Percentiles rank a stretch among this genome's conserved stretches.
These are phyloP conservation scores for Taphrina betulina DNA, from an alignment of 1,139 yeast species.

Conservation along the genomic window DNA sequence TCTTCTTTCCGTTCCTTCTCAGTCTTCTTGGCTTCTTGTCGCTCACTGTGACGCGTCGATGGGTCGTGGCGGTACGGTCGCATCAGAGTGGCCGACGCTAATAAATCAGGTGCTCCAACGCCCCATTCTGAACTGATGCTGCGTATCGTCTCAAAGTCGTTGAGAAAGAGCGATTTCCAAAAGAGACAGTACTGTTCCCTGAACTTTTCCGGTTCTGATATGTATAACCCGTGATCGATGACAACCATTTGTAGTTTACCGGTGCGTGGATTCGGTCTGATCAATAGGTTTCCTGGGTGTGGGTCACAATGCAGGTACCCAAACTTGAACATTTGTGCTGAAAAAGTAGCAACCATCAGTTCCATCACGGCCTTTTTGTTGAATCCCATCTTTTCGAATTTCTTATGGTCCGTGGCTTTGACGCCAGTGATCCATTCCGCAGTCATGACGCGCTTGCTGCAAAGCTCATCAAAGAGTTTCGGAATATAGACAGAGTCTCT, in stretches of 20 bases:
- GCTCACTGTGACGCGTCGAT: conserved; percentile 36
- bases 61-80: conserved; percentile 47
- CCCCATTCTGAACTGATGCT: conserved; percentile 65
- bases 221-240: conserved; percentile 73
- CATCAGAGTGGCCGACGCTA: conserved; percentile 60
- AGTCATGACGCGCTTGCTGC: conserved; percentile 56
- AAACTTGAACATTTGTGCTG: conserved; percentile 69
- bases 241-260: conserved; percentile 57
- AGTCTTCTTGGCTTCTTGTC: conserved; percentile 35
- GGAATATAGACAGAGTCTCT: conserved; percentile 56
- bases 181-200: conserved; percentile 58
- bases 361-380: conserved; percentile 52
- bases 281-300: conserved; percentile 74
- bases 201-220: conserved; percentile 54
- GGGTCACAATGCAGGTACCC: conserved; percentile 80
- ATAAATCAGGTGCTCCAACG: conserved; percentile 62
- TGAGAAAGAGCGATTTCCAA: conserved; percentile 63
- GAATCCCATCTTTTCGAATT: conserved; percentile 49
- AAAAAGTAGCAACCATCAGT: conserved; percentile 57
- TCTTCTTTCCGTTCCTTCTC: conserved; percentile 20
- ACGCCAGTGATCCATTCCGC: conserved; percentile 79
- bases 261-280: conserved; percentile 46
- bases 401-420: conserved; percentile 52
- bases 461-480: conserved; percentile 49
- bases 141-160: conserved; percentile 53